A percentile compares a stretch with the other conserved stretches of the same genome.
These are phyloP conservation scores for Chlorella variabilis DNA, from an alignment of 163 green algal genomes.

Conservation along the genomic window DNA sequence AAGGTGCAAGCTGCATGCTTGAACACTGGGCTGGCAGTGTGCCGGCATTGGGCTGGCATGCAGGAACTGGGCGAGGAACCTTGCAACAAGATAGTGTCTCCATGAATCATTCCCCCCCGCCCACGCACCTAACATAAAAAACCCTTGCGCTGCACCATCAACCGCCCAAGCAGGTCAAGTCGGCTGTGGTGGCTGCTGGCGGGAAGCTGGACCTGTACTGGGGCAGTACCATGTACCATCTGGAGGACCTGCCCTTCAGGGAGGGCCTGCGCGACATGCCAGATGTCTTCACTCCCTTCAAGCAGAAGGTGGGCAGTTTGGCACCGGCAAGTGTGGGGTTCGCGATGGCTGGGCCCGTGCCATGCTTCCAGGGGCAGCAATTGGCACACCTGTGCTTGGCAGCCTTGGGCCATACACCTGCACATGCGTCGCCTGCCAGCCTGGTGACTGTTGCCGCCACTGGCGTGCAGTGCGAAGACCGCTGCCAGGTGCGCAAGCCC, in stretches of 20 bases:
- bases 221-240: slow-evolving; percentile 52
- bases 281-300: slow-evolving; percentile 94
- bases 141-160: too few species aligned
- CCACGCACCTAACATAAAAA: too few species aligned
- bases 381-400: too few species aligned
- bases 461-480: slow-evolving; percentile 49
- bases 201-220: slow-evolving; percentile 68
- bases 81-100: too few species aligned
- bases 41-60: background rate
- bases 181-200: slow-evolving; percentile 17
- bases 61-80: too few species aligned
- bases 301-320: slow-evolving; percentile 76
- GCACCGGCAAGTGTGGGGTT: too few species aligned
- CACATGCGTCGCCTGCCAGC: too few species aligned
- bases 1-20: slow-evolving; percentile 43
- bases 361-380: too few species aligned
- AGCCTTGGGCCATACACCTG: too few species aligned
- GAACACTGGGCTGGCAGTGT: background rate
- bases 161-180: slow-evolving; percentile 16
- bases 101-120: too few species aligned
- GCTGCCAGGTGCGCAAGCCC: slow-evolving; percentile 59
- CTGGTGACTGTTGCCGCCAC: too few species aligned
- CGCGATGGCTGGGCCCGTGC: too few species aligned
- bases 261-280: slow-evolving; percentile 65
- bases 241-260: slow-evolving; percentile 50